These are phyloP conservation scores for Hypsizygus marmoreus DNA, from an alignment of 768 basidiomycete genomes.

Conservation along the genomic window DNA sequence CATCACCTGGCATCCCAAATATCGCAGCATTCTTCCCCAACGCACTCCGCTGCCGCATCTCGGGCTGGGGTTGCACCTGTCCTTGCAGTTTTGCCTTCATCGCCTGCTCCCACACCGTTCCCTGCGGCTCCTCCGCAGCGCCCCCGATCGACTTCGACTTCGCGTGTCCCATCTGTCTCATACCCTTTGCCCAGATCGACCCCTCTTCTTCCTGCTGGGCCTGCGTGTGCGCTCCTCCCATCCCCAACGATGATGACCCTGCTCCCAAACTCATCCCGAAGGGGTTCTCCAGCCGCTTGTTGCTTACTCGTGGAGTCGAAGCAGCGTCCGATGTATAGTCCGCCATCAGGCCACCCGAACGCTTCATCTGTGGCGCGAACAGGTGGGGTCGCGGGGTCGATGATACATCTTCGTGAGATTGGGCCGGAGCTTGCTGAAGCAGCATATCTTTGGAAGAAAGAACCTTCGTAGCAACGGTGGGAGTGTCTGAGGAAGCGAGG, in stretches of 20 bases:
- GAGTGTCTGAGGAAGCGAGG: conserved; percentile 12
- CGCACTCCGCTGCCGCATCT: background rate
- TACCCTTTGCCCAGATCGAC: no score
- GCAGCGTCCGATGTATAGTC: conserved; percentile 13
- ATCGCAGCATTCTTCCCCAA: no score
- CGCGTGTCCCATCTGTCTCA: background rate
- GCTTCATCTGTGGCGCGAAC: conserved; percentile 3
- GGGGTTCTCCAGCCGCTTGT: conserved; percentile 2
- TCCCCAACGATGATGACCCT: conserved; percentile 5
- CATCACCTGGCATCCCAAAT: no score
- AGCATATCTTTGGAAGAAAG: conserved; percentile 19
- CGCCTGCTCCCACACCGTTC: conserved; percentile 7
- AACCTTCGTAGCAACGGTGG: conserved; percentile 13
- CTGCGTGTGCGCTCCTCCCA: background rate
- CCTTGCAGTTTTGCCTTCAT: no score
- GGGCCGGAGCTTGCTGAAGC: conserved; percentile 5
- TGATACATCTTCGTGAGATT: conserved; percentile 17
- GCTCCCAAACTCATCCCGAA: background rate
- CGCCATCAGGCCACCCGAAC: background rate
- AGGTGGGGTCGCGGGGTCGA: conserved; percentile 17
- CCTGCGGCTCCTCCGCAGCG: conserved; percentile 3
- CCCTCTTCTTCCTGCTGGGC: no score
- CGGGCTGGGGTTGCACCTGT: no score
- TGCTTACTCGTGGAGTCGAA: conserved; percentile 8
- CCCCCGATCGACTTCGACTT: no score